These are phyloP conservation scores for Zymoseptoria pseudotritici DNA, from an alignment of 2,329 filamentous ascomycete genomes.

Conservation along the genomic window DNA sequence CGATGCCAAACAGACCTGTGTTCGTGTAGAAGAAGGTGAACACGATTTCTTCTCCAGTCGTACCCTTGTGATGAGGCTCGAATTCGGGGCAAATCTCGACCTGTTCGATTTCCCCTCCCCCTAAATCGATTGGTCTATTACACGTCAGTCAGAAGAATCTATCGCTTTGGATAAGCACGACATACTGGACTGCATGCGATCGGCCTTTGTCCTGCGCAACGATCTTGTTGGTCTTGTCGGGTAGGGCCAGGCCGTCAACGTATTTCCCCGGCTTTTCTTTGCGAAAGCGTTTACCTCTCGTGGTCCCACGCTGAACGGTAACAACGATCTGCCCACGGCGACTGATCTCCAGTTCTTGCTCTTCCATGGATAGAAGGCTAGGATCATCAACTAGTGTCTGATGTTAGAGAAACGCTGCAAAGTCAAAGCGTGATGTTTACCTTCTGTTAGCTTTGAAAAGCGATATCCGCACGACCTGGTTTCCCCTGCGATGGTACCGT, in stretches of 20 bases:
- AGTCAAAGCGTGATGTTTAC: no score
- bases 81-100: no score
- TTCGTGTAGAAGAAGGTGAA: not conserved
- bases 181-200: not conserved
- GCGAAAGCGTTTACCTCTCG: no score
- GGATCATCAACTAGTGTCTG: not conserved
- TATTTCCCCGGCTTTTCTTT: no score
- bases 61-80: not conserved
- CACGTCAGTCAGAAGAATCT: no score
- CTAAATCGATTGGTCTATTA: no score
- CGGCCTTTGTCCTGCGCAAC: not conserved
- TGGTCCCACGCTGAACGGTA: not conserved
- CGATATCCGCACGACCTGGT: not conserved
- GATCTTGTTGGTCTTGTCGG: not conserved
- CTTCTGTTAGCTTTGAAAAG: not conserved
- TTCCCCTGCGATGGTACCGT: no score
- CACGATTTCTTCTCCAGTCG: not conserved
- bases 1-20: not conserved
- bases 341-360: not conserved
- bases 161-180: no score
- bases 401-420: no score
- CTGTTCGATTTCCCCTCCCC: no score
- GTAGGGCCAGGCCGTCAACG: no score
- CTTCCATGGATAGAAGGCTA: not conserved
- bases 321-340: not conserved